Conservation (phyloP, 192 early-diverging fungal species). For the Pilobolus umbonatus region DNA sequence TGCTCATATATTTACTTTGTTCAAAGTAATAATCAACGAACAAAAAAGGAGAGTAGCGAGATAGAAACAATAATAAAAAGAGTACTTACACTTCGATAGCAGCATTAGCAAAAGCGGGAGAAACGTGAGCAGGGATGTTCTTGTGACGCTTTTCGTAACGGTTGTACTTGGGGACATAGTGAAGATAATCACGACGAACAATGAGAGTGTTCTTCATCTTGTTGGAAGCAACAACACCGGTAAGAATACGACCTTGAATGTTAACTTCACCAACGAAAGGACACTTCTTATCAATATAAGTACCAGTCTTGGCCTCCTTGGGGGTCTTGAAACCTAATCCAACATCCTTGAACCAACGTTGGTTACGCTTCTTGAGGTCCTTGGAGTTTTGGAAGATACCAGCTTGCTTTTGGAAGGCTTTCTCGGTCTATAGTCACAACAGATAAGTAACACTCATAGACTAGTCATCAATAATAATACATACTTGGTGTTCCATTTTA, state of each 20-base stretch:
- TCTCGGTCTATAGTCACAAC: slow-evolving; percentile 66
- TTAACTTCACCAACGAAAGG: slow-evolving; percentile 93
- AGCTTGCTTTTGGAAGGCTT: slow-evolving; percentile 95
- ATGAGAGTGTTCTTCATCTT: slow-evolving; percentile 99
- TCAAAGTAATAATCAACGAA: not conserved
- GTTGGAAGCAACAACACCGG: slow-evolving; percentile 85
- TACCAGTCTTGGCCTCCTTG: slow-evolving; percentile 92
- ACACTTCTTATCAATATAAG: slow-evolving; percentile 99
- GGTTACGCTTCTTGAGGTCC: slow-evolving; percentile 63
- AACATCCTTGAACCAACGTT: slow-evolving; percentile 98
- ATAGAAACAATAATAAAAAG: slow-evolving; percentile 8
- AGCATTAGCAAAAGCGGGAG: slow-evolving; percentile 92
- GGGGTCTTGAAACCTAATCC: slow-evolving; percentile 99
- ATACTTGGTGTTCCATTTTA: slow-evolving; percentile 17
- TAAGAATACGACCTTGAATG: slow-evolving; percentile 97
- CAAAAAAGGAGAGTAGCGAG: not conserved
- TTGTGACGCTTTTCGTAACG: slow-evolving; percentile 99
- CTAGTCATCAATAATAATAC: not conserved
- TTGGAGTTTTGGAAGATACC: slow-evolving; percentile 93
- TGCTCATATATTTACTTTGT: not conserved
- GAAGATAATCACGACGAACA: slow-evolving; percentile 98
- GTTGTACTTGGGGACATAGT: slow-evolving; percentile 99
- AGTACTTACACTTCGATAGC: slow-evolving; percentile 36
- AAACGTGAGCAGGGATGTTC: slow-evolving; percentile 96
- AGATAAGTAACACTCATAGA: not conserved